Evolutionary conservation across 768 basidiomycete genomes (phyloP).

Genomic region (Arthromyces matolae): DNA sequence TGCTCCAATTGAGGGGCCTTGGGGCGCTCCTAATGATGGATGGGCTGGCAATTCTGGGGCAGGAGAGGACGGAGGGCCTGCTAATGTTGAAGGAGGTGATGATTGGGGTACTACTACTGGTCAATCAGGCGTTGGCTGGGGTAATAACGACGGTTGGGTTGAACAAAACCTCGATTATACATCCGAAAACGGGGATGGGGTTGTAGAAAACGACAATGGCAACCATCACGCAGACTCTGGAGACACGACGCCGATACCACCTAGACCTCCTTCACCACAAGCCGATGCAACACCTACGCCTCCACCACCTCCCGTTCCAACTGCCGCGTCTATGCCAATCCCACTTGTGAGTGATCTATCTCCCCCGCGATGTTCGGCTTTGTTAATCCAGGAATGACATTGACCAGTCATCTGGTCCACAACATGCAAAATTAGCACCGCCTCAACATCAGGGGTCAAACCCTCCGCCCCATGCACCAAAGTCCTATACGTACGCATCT

Average conservation of each 20-base stretch:
- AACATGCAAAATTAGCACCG: conserved; percentile 12
- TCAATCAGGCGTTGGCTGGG: too few species aligned
- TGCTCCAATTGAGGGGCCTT: too few species aligned
- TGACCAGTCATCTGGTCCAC: conserved; percentile 19
- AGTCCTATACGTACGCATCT: conserved; percentile 13
- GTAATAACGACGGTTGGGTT: conserved; percentile 7
- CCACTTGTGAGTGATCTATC: background rate
- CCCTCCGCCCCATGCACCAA: conserved; percentile 7
- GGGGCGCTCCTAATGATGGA: too few species aligned
- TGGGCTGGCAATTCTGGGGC: too few species aligned
- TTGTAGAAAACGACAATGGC: conserved; percentile 9
- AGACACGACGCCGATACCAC: conserved; percentile 1
- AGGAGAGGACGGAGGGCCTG: background rate
- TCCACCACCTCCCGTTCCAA: conserved; percentile 12
- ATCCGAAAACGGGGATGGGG: too few species aligned
- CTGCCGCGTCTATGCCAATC: conserved; percentile 1
- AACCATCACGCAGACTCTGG: conserved; percentile 8
- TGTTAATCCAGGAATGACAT: conserved; percentile 7
- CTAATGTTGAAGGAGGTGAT: background rate
- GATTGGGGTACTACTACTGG: conserved; percentile 10
- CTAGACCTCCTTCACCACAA: background rate
- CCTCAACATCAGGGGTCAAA: conserved; percentile 12
- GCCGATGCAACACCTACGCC: conserved; percentile 4
- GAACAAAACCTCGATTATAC: conserved; percentile 5
- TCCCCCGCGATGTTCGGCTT: conserved; percentile 7